Evolutionary conservation across 2,329 filamentous ascomycete species (phyloP).

Genomic region (Aspergillus caelatus): DNA sequence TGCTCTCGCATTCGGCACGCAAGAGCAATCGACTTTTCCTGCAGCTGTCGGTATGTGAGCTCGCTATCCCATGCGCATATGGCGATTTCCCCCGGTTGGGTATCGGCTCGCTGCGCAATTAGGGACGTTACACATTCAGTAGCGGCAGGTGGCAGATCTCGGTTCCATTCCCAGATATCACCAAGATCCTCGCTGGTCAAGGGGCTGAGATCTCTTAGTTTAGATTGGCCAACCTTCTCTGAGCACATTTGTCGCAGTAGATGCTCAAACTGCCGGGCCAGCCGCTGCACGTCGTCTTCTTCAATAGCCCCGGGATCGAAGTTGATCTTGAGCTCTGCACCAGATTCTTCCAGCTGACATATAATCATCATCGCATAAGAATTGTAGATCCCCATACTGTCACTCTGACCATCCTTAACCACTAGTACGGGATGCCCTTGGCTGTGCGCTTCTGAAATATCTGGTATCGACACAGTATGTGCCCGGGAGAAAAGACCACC

Average conservation of each 20-base stretch:
- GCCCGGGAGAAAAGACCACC: neutral
- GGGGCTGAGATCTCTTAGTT: neutral
- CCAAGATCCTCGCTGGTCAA: neutral
- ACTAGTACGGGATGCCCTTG: neutral
- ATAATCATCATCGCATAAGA: constrained; percentile 1
- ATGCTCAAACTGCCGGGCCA: constrained; percentile 6
- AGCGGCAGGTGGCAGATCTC: neutral
- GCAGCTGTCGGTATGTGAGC: constrained; percentile 12
- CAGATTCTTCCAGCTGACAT: constrained; percentile 4
- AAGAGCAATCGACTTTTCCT: constrained; percentile 27
- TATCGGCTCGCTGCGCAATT: neutral
- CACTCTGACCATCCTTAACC: neutral
- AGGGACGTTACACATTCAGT: neutral
- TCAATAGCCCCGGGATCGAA: neutral
- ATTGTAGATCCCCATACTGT: neutral
- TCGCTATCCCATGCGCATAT: constrained; percentile 17
- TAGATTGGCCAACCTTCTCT: neutral
- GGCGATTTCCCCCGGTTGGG: constrained; percentile 5
- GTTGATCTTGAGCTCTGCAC: constrained; percentile 1
- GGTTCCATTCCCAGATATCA: constrained; percentile 1
- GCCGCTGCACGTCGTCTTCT: neutral
- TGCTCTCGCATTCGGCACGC: constrained; percentile 28
- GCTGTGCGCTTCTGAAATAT: neutral
- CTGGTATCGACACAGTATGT: neutral
- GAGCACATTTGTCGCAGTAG: neutral